Base-by-base conservation (phyloP, 192 early-diverging fungal species). In the Rhizophagus prolifer region DNA sequence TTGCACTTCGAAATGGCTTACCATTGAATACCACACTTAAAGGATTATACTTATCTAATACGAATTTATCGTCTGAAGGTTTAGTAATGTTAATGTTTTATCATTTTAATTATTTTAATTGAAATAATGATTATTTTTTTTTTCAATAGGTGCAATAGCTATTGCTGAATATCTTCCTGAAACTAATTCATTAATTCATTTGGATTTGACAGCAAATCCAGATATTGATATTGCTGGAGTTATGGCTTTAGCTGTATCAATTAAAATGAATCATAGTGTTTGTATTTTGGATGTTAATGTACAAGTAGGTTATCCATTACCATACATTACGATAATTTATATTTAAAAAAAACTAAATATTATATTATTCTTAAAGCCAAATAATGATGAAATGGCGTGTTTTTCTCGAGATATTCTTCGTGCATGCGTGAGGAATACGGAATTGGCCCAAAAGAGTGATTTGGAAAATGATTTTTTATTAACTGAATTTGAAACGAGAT, bases 131-230 rank as follows among this genome's bases (percentile, higher is more conserved):
- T 84, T 62, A n/a, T 16, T 28, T 28, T 23, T 81, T 7, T 31
- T 62, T 31, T 25, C 13, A 31, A 21, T 31, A 85, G 89, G 82
- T 21, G 89, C 93, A 12, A 92, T 97, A 65, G 86, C 88, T 7
- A 78, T 97, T 58, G 93, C 95, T 23, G 95, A 97, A 81, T 87
- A 88, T 31, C 78, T 97, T 58, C 93, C 94, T 8, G 91, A 96
- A 63, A 93, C 89, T 21, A 86, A 85, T 8, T 67, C 85, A 30
- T 81, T 97, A 14, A 82, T 84, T 72, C 85, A 89, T 64, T 86
- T 97, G 74, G 92, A 96, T 79, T 80, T 97, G 38, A 90, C 91
- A 7, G 82, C 86, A 26, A 97, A 97, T 80, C 87, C 90, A 13
- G 82, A 77, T 2, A 92, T 97, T 46, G 90, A 92, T 31, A 80